These are phyloP conservation scores for Fusarium lyarnte DNA, from an alignment of 2,329 filamentous ascomycete species.

Conservation along the genomic window DNA sequence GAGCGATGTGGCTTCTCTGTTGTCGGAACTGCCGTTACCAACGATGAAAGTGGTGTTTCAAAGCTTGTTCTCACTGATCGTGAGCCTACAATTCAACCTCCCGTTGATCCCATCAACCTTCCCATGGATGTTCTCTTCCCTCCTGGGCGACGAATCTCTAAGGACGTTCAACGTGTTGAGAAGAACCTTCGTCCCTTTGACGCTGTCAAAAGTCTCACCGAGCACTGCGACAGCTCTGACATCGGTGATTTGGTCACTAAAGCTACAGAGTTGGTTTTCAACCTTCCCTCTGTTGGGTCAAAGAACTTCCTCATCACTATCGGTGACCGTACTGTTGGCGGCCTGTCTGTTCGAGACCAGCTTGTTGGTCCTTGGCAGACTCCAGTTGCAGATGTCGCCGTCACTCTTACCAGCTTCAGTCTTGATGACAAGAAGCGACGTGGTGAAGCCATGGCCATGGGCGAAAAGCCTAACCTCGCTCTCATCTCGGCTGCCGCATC, in stretches of 20 bases:
- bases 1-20: constrained; percentile 94
- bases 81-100: constrained; percentile 77
- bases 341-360: constrained; percentile 88
- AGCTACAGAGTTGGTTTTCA: constrained; percentile 83
- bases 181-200: constrained; percentile 78
- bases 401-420: constrained; percentile 84
- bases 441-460: constrained; percentile 98
- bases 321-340: constrained; percentile 90
- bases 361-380: constrained; percentile 98
- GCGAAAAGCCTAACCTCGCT: constrained; percentile 88
- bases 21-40: constrained; percentile 79
- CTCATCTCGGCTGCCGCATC: constrained; percentile 91
- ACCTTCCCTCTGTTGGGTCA: constrained; percentile 89
- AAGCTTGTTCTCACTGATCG: constrained; percentile 83
- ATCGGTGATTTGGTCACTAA: constrained; percentile 49
- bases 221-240: constrained; percentile 68
- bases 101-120: constrained; percentile 77
- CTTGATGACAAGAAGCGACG: constrained; percentile 72
- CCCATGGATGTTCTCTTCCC: constrained; percentile 91
- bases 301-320: constrained; percentile 98
- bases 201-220: constrained; percentile 69
- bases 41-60: constrained; percentile 70
- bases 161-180: constrained; percentile 40
- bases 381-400: constrained; percentile 92
- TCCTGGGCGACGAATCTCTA: constrained; percentile 56